Evolutionary conservation across 768 basidiomycete species (phyloP).

Genomic region (Pleurotus eryngii): DNA sequence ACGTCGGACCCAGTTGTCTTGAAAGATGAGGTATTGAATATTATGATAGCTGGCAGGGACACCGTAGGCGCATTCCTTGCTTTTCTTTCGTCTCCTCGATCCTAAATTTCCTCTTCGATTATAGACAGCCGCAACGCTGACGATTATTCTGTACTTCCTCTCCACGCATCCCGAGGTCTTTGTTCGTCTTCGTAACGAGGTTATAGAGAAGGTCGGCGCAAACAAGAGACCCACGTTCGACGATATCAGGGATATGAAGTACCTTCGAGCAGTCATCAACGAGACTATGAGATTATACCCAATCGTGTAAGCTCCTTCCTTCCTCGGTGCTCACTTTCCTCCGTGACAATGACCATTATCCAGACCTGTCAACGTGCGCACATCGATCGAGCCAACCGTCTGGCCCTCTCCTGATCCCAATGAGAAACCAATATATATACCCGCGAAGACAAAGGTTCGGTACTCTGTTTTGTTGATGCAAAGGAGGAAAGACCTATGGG

Average conservation of each 20-base stretch:
- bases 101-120: too few relatives aligned
- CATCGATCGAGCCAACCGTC: constrained; percentile 40
- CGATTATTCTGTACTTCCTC: constrained; percentile 41
- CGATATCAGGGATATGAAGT: constrained; percentile 61
- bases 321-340: background rate
- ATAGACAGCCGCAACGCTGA: constrained; percentile 38
- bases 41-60: constrained; percentile 47
- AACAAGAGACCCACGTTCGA: constrained; percentile 48
- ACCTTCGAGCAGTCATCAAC: constrained; percentile 61
- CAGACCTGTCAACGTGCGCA: constrained; percentile 51
- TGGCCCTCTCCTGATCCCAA: constrained; percentile 43
- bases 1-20: constrained; percentile 48
- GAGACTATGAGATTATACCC: constrained; percentile 59
- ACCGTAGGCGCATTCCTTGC: constrained; percentile 16
- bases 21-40: constrained; percentile 38
- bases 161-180: constrained; percentile 48
- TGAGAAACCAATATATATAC: constrained; percentile 52
- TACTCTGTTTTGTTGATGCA: constrained; percentile 69
- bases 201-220: constrained; percentile 48
- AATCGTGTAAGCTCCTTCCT: constrained; percentile 42
- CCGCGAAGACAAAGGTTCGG: constrained; percentile 38
- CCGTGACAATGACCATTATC: background rate
- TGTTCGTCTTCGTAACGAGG: constrained; percentile 50
- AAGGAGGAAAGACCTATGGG: constrained; percentile 63
- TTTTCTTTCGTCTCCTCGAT: too few relatives aligned